Percentiles rank a stretch among this genome's conserved stretches.
These are phyloP conservation scores for Alternaria sp. DNA, from an alignment of 2,329 filamentous ascomycete species.

Conservation along the genomic window DNA sequence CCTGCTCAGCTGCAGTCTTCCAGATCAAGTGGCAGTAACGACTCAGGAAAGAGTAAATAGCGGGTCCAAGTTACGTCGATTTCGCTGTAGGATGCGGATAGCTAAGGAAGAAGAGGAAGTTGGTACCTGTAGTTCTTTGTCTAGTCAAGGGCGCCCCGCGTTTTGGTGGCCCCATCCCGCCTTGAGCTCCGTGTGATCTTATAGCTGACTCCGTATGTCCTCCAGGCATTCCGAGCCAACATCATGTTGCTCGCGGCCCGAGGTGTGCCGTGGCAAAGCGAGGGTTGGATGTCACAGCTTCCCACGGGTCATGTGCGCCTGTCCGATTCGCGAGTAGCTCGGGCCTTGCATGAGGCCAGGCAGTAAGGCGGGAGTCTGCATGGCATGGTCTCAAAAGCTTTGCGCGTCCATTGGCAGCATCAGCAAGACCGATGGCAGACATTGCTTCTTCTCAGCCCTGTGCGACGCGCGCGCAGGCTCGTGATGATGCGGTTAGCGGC, in stretches of 20 bases:
- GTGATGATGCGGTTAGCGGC: constrained; percentile 3
- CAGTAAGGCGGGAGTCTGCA: background rate
- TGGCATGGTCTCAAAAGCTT: constrained; percentile 1
- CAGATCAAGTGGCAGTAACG: constrained; percentile 3
- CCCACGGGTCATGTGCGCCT: constrained; percentile 33
- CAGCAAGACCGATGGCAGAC: background rate
- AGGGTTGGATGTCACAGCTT: constrained; percentile 22
- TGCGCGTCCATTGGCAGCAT: background rate
- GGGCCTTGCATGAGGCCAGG: constrained; percentile 29
- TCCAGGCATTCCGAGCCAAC: constrained; percentile 3
- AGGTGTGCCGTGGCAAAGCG: constrained; percentile 42
- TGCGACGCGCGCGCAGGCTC: constrained; percentile 1
- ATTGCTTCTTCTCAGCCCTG: constrained; percentile 1
- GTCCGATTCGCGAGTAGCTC: constrained; percentile 18
- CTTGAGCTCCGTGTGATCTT: constrained; percentile 11
- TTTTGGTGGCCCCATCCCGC: background rate
- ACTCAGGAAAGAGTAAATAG: constrained; percentile 4
- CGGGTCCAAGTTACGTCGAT: constrained; percentile 3
- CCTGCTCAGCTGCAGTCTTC: background rate
- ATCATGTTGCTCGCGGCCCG: constrained; percentile 30
- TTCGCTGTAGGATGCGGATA: background rate
- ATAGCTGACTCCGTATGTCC: constrained; percentile 8
- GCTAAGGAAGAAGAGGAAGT: constrained; percentile 5
- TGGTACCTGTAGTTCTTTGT: constrained; percentile 9
- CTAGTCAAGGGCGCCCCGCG: constrained; percentile 18